Evolutionary conservation across 1,284 basidiomycete genomes (phyloP).

Genomic region (Tilletia indica): DNA sequence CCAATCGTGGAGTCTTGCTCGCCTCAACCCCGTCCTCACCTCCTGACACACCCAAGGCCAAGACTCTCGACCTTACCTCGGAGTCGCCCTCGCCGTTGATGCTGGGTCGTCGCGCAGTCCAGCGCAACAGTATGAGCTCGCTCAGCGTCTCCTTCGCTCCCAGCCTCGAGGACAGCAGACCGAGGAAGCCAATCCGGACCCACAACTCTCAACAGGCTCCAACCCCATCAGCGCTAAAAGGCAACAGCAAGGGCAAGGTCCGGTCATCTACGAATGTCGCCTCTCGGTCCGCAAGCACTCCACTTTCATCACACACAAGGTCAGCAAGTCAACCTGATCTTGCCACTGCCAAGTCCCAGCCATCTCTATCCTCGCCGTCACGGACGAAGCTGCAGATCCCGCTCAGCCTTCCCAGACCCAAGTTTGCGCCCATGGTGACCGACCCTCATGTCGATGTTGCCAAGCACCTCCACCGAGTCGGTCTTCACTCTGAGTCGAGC

Average conservation of each 20-base stretch:
- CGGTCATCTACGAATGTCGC: not conserved
- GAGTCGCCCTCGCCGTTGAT: not conserved
- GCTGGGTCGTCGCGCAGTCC: not conserved
- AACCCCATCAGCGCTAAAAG: not conserved
- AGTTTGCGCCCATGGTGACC: not conserved
- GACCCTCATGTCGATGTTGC: conserved; percentile 5
- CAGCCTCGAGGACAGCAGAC: not conserved
- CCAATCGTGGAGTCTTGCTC: not conserved
- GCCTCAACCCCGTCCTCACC: not conserved
- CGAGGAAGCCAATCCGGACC: not conserved
- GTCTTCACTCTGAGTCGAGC: not conserved
- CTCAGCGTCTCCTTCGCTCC: not conserved
- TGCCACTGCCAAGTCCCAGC: too few relatives aligned
- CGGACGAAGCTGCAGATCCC: not conserved
- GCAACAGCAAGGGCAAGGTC: not conserved
- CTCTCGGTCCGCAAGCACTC: not conserved
- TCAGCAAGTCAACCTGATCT: too few relatives aligned
- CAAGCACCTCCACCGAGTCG: conserved; percentile 4
- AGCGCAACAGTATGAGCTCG: not conserved
- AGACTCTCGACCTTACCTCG: too few relatives aligned
- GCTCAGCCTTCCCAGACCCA: not conserved
- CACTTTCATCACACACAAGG: too few relatives aligned
- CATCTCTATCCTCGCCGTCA: not conserved
- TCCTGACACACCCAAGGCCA: not conserved
- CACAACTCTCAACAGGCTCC: not conserved